Percentiles rank a stretch among this genome's conserved stretches.
Evolutionary conservation across 2,329 filamentous ascomycete species (phyloP).

Genomic region (Diplodia intermedia): DNA sequence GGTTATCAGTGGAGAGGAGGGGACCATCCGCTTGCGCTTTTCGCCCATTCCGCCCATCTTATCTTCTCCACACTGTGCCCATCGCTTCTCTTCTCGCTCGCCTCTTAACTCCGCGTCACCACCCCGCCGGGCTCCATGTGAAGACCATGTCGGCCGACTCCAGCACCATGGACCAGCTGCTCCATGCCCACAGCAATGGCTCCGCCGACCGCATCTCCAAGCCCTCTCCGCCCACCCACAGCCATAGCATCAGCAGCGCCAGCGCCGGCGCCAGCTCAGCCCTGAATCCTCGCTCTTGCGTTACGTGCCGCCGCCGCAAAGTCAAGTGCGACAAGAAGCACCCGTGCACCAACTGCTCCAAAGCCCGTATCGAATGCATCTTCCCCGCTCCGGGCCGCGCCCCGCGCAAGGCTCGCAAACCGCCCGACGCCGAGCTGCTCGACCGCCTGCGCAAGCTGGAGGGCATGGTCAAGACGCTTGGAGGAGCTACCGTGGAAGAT

Average conservation of each 20-base stretch:
- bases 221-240: slow-evolving; percentile 25
- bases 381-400: slow-evolving; percentile 78
- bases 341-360: slow-evolving; percentile 76
- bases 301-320: slow-evolving; percentile 65
- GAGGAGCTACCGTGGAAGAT: slow-evolving; percentile 38
- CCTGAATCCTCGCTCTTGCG: slow-evolving; percentile 54
- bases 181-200: slow-evolving; percentile 31
- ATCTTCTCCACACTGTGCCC: not conserved
- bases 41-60: not conserved
- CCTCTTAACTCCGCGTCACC: not conserved
- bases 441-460: slow-evolving; percentile 76
- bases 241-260: slow-evolving; percentile 26
- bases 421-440: slow-evolving; percentile 73
- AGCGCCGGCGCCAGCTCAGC: slow-evolving; percentile 16
- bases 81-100: not conserved
- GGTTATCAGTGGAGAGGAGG: slow-evolving; percentile 23
- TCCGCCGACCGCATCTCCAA: slow-evolving; percentile 23
- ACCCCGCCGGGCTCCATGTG: slow-evolving; percentile 5
- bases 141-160: slow-evolving; percentile 24
- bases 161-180: slow-evolving; percentile 18
- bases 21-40: not conserved
- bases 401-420: slow-evolving; percentile 71
- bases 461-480: slow-evolving; percentile 71
- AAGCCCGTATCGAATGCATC: slow-evolving; percentile 73
- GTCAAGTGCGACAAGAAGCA: slow-evolving; percentile 81